Conservation (phyloP, 208 protist genomes). For the Phytomonas sp. region DNA sequence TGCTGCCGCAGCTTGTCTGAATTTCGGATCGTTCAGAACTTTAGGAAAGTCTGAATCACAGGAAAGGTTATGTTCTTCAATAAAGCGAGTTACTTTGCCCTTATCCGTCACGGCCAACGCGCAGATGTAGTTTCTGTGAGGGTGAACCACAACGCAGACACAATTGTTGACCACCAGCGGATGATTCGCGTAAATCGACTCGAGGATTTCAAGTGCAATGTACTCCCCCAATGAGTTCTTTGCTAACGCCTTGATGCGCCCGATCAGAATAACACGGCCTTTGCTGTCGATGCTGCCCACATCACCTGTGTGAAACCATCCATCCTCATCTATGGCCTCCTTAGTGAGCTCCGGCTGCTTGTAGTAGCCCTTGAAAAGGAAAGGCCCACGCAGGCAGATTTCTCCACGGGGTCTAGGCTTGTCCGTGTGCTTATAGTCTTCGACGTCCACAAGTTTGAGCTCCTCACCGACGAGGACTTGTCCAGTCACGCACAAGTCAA, state of each 20-base stretch:
- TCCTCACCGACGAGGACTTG: conserved; percentile 71
- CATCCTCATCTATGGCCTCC: conserved; percentile 69
- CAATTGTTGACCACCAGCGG: conserved; percentile 57
- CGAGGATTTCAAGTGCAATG: conserved; percentile 80
- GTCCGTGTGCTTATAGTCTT: conserved; percentile 71
- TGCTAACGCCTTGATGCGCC: conserved; percentile 87
- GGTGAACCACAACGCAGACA: conserved; percentile 72
- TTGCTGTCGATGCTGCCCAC: conserved; percentile 47
- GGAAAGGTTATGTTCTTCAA: conserved; percentile 21
- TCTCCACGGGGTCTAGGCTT: conserved; percentile 62
- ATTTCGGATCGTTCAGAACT: conserved; percentile 26
- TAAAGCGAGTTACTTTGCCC: conserved; percentile 26
- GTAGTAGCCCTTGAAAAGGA: conserved; percentile 89
- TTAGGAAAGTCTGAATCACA: conserved; percentile 16
- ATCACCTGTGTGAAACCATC: conserved; percentile 88
- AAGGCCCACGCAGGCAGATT: conserved; percentile 70
- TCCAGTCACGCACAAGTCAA: conserved; percentile 39
- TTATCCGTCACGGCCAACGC: conserved; percentile 38
- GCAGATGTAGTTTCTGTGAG: conserved; percentile 62
- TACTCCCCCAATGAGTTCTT: conserved; percentile 91
- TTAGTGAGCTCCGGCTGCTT: conserved; percentile 79
- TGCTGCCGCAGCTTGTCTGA: conserved; percentile 24
- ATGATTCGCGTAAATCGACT: conserved; percentile 60
- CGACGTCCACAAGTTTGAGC: conserved; percentile 86
- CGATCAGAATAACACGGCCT: conserved; percentile 64